Base-by-base conservation (phyloP, 2,329 filamentous ascomycete genomes). In the Cercospora brassicicola region DNA sequence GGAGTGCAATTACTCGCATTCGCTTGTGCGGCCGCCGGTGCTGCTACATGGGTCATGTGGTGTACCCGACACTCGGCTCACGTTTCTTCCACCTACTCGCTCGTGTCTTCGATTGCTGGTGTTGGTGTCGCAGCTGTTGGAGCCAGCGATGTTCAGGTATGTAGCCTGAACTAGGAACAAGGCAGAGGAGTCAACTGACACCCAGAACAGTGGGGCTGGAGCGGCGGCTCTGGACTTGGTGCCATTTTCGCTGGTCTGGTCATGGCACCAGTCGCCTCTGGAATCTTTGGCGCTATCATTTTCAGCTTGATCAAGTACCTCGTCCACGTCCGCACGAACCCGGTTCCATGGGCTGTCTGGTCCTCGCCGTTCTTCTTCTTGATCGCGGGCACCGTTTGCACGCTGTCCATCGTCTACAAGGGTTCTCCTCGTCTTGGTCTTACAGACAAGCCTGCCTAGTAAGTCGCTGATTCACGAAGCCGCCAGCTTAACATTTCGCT, bases 31-130 rank as follows among this genome's bases (percentile, higher is more conserved):
- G 69, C 74, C 11, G 73, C 74, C 10, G 83, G 83, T 15, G 86
- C 85, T 11, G 82, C 86, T 0, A 70, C 79, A 11, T 89, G 86
- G 79, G 66, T 89, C 15, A 87, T 86, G 66, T 75, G 86, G 67
- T 84, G 84, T 39, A 88, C 87, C 4, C 77, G 76, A 53, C 73
- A 84, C 68, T 85, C 85, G 39, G 81, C 87, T 71, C 87, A 86
- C 30, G 86, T 88, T n/a, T 88, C 86, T 0, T 88, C 87, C 2
- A 89, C 87, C 0, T 86, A 88, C 75, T 87, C 86, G 18, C 83
- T 88, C 67, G 83, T 88, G 66, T 86, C 85, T 15, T 86, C 85
- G 53, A 77, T 77, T 64, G 74, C 78, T 18, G 80, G 81, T 67
- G 79, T 81, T 59, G 82, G 81, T 48, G 79, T 83, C 56, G 82